Evolutionary conservation across 176 grass and related monocot species (phyloP).

Genomic region (Zoysia pacifica): DNA sequence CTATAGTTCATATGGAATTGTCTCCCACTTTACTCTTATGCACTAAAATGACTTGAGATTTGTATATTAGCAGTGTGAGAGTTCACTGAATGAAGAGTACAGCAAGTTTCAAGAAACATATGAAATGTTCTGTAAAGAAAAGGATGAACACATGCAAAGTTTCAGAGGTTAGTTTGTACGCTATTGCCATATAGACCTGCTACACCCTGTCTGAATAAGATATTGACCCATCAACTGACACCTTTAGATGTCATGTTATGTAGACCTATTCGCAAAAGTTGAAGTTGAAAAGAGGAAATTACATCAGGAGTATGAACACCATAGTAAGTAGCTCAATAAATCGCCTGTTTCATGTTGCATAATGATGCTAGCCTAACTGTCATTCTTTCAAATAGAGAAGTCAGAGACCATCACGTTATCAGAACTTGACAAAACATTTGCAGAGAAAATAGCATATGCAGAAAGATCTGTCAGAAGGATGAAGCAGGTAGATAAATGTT

Average conservation of each 20-base stretch:
- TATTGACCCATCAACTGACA: slow-evolving; percentile 12
- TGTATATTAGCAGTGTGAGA: slow-evolving; percentile 68
- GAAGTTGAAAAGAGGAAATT: slow-evolving; percentile 82
- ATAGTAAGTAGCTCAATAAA: slow-evolving; percentile 56
- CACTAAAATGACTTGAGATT: slow-evolving; percentile 18
- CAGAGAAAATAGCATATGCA: slow-evolving; percentile 56
- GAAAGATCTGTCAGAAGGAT: slow-evolving; percentile 64
- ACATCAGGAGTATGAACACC: slow-evolving; percentile 57
- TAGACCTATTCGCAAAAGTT: slow-evolving; percentile 74
- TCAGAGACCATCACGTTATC: slow-evolving; percentile 51
- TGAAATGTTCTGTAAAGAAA: slow-evolving; percentile 71
- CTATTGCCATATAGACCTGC: neutral
- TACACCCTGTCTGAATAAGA: neutral
- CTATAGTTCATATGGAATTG: neutral
- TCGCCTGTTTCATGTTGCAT: neutral
- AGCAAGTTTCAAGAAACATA: slow-evolving; percentile 78
- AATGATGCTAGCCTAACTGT: slow-evolving; percentile 20
- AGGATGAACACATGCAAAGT: slow-evolving; percentile 61
- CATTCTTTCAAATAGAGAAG: slow-evolving; percentile 49
- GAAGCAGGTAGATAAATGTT: slow-evolving; percentile 53
- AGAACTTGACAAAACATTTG: slow-evolving; percentile 57
- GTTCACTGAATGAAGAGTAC: slow-evolving; percentile 75
- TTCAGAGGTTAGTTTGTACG: slow-evolving; percentile 67
- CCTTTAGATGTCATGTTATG: slow-evolving; percentile 24
- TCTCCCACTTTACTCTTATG: neutral